A percentile compares a stretch with the other conserved stretches of the same genome.
These are phyloP conservation scores for Mytilinidion resinicola DNA, from an alignment of 495 filamentous ascomycete species.

Conservation along the genomic window DNA sequence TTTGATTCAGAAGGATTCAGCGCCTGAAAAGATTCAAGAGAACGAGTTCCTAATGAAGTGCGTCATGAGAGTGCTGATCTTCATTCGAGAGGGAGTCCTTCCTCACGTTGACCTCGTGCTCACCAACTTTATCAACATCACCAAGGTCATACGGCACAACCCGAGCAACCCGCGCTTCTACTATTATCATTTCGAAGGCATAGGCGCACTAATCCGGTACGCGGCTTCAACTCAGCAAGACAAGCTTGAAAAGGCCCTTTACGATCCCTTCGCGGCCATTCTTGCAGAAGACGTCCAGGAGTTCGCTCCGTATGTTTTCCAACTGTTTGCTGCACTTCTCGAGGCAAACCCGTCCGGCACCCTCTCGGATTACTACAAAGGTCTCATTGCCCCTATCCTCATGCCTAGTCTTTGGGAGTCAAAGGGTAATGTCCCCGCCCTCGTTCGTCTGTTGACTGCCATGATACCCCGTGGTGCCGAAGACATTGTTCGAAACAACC, in stretches of 20 bases:
- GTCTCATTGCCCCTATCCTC: slow-evolving; percentile 67
- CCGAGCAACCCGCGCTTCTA: slow-evolving; percentile 97
- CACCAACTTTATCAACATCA: slow-evolving; percentile 75
- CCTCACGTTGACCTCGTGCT: slow-evolving; percentile 68
- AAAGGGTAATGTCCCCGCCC: slow-evolving; percentile 84
- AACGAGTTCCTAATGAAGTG: slow-evolving; percentile 99
- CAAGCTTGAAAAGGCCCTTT: slow-evolving; percentile 70
- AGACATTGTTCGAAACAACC: slow-evolving; percentile 66
- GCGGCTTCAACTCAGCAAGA: slow-evolving; percentile 60
- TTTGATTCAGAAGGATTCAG: slow-evolving; percentile 71
- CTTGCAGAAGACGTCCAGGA: slow-evolving; percentile 79
- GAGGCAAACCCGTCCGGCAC: slow-evolving; percentile 69
- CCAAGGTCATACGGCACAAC: slow-evolving; percentile 79
- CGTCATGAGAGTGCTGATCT: slow-evolving; percentile 92
- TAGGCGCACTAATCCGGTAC: slow-evolving; percentile 90
- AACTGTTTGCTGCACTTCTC: slow-evolving; percentile 82
- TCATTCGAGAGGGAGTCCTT: slow-evolving; percentile 71
- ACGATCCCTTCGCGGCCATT: slow-evolving; percentile 67
- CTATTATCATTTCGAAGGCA: slow-evolving; percentile 93
- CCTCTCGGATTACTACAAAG: slow-evolving; percentile 69
- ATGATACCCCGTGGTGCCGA: slow-evolving; percentile 70
- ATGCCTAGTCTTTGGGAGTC: slow-evolving; percentile 77
- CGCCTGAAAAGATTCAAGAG: slow-evolving; percentile 90
- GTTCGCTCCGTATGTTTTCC: slow-evolving; percentile 95
- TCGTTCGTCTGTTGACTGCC: slow-evolving; percentile 75